Evolutionary conservation across 345 rosid genomes (phyloP).

Genomic region (Pseudoturritis turrita): DNA sequence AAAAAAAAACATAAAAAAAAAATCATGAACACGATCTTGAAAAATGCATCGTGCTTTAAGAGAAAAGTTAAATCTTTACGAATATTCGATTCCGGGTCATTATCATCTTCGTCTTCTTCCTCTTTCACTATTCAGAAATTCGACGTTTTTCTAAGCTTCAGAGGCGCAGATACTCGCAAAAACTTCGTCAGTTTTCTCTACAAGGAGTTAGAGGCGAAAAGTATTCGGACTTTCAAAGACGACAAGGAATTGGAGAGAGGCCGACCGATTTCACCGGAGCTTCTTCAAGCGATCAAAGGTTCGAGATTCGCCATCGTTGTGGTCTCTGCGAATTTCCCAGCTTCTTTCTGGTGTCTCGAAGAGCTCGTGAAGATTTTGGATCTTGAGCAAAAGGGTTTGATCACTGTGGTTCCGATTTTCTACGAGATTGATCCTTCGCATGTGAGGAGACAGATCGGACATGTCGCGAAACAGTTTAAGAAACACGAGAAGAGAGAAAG

Average conservation of each 20-base stretch:
- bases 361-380: slow-evolving; percentile 23
- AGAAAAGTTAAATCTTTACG: slow-evolving; percentile 11
- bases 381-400: not conserved
- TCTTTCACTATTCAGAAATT: slow-evolving; percentile 11
- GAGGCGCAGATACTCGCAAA: slow-evolving; percentile 35
- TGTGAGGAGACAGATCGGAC: slow-evolving; percentile 21
- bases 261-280: slow-evolving; percentile 26
- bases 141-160: slow-evolving; percentile 35
- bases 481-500: slow-evolving; percentile 25
- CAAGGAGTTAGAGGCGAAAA: not conserved
- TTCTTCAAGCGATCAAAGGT: slow-evolving; percentile 25
- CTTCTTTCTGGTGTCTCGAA: slow-evolving; percentile 26
- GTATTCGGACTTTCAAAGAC: slow-evolving; percentile 28
- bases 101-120: slow-evolving; percentile 13
- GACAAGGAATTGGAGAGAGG: slow-evolving; percentile 22
- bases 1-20: not conserved
- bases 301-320: slow-evolving; percentile 30
- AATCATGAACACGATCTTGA: slow-evolving; percentile 1
- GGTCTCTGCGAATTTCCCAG: slow-evolving; percentile 26
- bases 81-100: slow-evolving; percentile 17
- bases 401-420: slow-evolving; percentile 31
- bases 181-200: slow-evolving; percentile 31
- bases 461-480: slow-evolving; percentile 25
- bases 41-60: not conserved
- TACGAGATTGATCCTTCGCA: slow-evolving; percentile 27